A percentile compares a stretch with the other conserved stretches of the same genome.
phyloP scores from a whole-genome alignment of 1,284 basidiomycete genomes.

The Trichosporon ovoides region DNA sequence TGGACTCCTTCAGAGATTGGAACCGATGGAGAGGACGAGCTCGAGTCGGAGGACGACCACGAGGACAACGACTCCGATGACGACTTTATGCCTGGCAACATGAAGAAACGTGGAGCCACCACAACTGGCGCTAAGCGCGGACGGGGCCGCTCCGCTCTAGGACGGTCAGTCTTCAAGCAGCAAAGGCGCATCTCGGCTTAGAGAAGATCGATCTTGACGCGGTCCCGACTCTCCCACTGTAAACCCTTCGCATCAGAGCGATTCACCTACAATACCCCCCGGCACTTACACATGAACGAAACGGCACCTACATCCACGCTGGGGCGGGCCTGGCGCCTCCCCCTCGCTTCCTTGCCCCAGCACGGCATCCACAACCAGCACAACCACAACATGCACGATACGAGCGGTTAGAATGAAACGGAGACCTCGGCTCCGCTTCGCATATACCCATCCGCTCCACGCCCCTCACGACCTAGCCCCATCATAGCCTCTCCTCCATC shows the following conservation, averaged over 20 bases:
- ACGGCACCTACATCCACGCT: background rate
- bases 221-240: background rate
- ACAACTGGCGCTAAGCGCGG: slow-evolving; percentile 13
- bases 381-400: background rate
- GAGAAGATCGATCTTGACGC: background rate
- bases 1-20: slow-evolving; percentile 12
- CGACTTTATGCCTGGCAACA: slow-evolving; percentile 22
- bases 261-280: background rate
- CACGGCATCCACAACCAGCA: background rate
- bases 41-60: slow-evolving; percentile 18
- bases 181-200: slow-evolving; percentile 14
- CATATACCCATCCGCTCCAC: background rate
- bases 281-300: background rate
- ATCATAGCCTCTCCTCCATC: background rate
- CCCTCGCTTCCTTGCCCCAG: background rate
- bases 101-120: slow-evolving; percentile 17
- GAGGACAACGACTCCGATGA: slow-evolving; percentile 19
- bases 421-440: too few species aligned
- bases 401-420: too few species aligned
- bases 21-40: slow-evolving; percentile 18
- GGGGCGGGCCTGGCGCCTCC: background rate
- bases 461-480: background rate
- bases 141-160: slow-evolving; percentile 5
- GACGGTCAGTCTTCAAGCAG: slow-evolving; percentile 6
- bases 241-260: background rate